These are phyloP conservation scores for Histomonas meleagridis DNA, from an alignment of 208 protist genomes.

Conservation along the genomic window DNA sequence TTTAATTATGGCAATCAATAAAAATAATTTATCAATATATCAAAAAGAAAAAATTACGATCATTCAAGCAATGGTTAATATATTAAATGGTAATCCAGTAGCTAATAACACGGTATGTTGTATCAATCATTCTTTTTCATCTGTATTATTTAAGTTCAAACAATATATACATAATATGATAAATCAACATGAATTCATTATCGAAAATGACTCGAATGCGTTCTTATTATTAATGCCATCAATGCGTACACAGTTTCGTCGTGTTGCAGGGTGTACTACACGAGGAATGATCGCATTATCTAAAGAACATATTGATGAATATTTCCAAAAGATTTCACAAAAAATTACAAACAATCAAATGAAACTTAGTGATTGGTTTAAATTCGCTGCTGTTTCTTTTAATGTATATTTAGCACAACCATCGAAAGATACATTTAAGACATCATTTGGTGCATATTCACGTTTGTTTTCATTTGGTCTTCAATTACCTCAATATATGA, in stretches of 20 bases:
- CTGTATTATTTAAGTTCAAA: not conserved
- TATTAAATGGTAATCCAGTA: not conserved
- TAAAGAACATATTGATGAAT: not conserved
- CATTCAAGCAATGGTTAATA: not conserved
- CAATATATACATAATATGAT: not conserved
- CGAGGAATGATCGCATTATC: not conserved
- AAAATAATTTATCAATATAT: not conserved
- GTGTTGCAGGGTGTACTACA: not conserved
- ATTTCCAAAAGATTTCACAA: not conserved
- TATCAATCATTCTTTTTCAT: not conserved
- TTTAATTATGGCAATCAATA: not conserved
- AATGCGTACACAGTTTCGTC: not conserved
- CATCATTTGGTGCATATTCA: not conserved
- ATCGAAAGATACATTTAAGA: not conserved
- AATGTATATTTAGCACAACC: not conserved
- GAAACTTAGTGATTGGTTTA: not conserved
- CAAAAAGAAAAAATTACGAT: not conserved
- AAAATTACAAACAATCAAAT: not conserved
- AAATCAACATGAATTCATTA: not conserved
- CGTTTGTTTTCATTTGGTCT: not conserved
- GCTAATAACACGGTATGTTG: not conserved
- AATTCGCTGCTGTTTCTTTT: not conserved
- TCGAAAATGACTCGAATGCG: not conserved
- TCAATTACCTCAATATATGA: not conserved
- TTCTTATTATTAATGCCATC: not conserved